Base-by-base conservation (phyloP, 2,329 filamentous ascomycete species). In the Fusarium sp. region DNA sequence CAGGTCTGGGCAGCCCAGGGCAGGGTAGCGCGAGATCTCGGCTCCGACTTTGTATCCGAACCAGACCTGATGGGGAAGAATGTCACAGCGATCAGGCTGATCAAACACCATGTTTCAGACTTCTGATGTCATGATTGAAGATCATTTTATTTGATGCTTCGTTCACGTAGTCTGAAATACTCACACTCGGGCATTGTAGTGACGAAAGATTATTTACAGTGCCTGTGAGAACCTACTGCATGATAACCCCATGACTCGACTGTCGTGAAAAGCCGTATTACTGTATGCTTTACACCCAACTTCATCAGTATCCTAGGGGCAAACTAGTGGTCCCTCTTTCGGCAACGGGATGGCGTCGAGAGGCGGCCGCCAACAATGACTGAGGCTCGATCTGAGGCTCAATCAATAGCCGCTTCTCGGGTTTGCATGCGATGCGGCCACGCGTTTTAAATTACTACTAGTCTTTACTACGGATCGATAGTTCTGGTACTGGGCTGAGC, bases 1-100 rank as follows among this genome's bases (percentile, higher is more conserved):
- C 21, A 42, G 19, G 19, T 17, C 28, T 31, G 28, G 28, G 28
- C 28, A 31, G 28, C 28, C 28, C 28, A 31, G 31, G 17, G 39
- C 28, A 57, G 11, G 54, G 39, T 49, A 15, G 36, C 45, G 62
- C 45, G 15, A 53, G 22, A 61, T 47, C 26, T 67, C 40, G n/a
- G 45, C 24, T 40, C 52, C 28, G 59, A 11, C 26, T 67, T 67
- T 31, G n/a, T 40, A 24, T 36, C 52, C 28, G 59, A 63, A 45
- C 33, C 38, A 56, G 34, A 33, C 43, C 17, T 34, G 36, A 45
- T 22, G 34, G 51, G 26, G 50, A 31, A 39, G 19, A 31, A 57
- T 45, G 44, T 33, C 43, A 33, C 36, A 21, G 42, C 14, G n/a
- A 38, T 46, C 45, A 45, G 34, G 42, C 42, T 17, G 26, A 43